Percentiles rank a stretch among this genome's conserved stretches.
phyloP scores from a whole-genome alignment of 495 filamentous ascomycete species.

The Geoglossum glabrum region DNA sequence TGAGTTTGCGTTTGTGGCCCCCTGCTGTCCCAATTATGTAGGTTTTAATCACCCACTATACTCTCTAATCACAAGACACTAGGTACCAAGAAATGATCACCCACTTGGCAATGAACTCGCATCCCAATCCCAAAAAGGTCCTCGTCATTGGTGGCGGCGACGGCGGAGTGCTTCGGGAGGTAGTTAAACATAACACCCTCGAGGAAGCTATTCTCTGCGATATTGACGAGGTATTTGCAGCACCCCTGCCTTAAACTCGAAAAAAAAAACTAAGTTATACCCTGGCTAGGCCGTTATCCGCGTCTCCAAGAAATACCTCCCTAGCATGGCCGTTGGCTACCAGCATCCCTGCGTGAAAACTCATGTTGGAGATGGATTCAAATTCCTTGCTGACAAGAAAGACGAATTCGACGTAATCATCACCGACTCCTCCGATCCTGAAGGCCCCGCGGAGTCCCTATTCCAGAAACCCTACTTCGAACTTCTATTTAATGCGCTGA shows the following conservation, averaged over 20 bases:
- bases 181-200: constrained; percentile 84
- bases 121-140: constrained; percentile 93
- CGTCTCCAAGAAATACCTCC: constrained; percentile 94
- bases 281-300: constrained; percentile 68
- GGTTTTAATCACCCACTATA: constrained; percentile 14
- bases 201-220: constrained; percentile 93
- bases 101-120: constrained; percentile 93
- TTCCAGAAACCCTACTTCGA: constrained; percentile 99
- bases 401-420: constrained; percentile 99
- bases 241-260: constrained; percentile 6
- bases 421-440: constrained; percentile 93
- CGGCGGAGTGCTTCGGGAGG: constrained; percentile 89
- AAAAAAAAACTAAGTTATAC: constrained; percentile 12
- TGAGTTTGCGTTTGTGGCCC: constrained; percentile 62
- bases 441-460: constrained; percentile 83
- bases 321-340: constrained; percentile 82
- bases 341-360: constrained; percentile 79
- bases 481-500: constrained; percentile 69
- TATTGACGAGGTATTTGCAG: constrained; percentile 67
- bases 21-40: constrained; percentile 17
- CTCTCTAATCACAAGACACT: constrained; percentile 12
- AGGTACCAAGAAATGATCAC: constrained; percentile 99
- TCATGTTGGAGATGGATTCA: constrained; percentile 92
- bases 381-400: constrained; percentile 82
- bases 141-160: constrained; percentile 96